These are phyloP conservation scores for Metarhizium rileyi DNA, from an alignment of 2,329 filamentous ascomycete genomes.

Conservation along the genomic window DNA sequence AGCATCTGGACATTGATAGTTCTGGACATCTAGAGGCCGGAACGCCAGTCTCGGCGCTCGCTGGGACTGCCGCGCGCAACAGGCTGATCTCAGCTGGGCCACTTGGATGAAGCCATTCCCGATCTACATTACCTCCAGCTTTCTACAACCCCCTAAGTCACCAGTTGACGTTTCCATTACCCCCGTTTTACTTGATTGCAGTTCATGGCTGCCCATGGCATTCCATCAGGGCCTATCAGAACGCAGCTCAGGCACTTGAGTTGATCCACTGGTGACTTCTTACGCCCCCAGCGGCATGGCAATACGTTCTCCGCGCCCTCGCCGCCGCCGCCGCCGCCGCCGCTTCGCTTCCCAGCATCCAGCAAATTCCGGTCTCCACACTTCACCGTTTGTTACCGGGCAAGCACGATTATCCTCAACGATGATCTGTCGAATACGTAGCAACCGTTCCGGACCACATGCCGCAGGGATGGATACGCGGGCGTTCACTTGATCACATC, in stretches of 20 bases:
- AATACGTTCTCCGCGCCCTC: not conserved
- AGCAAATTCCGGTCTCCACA: too few species aligned
- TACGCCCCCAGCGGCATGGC: not conserved
- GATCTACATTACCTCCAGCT: conserved; percentile 28
- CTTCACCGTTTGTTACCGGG: not conserved
- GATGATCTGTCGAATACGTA: not conserved
- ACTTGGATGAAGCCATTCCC: conserved; percentile 1
- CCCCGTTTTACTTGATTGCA: conserved; percentile 29
- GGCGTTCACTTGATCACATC: not conserved
- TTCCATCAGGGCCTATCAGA: not conserved
- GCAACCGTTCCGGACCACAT: not conserved
- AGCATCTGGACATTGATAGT: too few species aligned
- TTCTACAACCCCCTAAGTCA: conserved; percentile 15
- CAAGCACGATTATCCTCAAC: not conserved
- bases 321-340: not conserved
- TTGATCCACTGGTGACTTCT: not conserved
- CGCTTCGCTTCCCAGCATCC: too few species aligned
- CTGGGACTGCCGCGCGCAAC: too few species aligned
- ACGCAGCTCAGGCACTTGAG: not conserved
- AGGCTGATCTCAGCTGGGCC: not conserved
- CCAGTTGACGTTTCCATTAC: conserved; percentile 22
- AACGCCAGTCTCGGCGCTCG: not conserved
- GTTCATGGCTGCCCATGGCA: not conserved
- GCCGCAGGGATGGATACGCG: not conserved
- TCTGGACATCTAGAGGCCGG: too few species aligned